Conservation (phyloP, 1,284 basidiomycete species). For the Schizophyllum amplum region DNA sequence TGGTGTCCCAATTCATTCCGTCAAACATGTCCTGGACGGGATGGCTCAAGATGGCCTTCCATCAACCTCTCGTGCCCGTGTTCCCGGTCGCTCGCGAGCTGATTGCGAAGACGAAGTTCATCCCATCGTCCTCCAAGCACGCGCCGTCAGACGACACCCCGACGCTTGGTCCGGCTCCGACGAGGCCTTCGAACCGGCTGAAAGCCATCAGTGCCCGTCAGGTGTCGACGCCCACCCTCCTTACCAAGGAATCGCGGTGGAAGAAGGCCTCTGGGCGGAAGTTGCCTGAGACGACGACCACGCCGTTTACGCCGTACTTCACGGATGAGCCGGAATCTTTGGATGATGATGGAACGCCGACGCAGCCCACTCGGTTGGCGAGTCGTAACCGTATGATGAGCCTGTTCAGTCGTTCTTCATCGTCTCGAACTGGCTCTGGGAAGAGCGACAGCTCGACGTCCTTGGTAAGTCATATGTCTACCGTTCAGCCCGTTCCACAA, state of each 20-base stretch:
- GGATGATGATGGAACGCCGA: slow-evolving; percentile 8
- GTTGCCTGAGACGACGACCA: slow-evolving; percentile 6
- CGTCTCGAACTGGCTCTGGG: background rate
- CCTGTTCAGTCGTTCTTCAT: slow-evolving; percentile 22
- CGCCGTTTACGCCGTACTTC: slow-evolving; percentile 14
- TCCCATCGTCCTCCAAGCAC: slow-evolving; percentile 34
- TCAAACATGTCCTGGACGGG: slow-evolving; percentile 70
- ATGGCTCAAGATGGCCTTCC: slow-evolving; percentile 77
- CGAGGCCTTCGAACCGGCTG: slow-evolving; percentile 4
- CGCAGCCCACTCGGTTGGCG: slow-evolving; percentile 11
- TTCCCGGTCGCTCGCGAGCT: slow-evolving; percentile 68
- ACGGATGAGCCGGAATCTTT: slow-evolving; percentile 26
- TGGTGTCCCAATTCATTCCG: slow-evolving; percentile 76
- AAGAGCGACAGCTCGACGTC: background rate
- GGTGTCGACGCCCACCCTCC: slow-evolving; percentile 9
- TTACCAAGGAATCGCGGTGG: slow-evolving; percentile 1
- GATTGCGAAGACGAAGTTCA: slow-evolving; percentile 67
- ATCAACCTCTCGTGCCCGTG: slow-evolving; percentile 66
- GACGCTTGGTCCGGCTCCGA: background rate
- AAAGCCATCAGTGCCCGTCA: slow-evolving; percentile 8
- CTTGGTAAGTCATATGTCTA: background rate
- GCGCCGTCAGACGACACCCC: slow-evolving; percentile 9
- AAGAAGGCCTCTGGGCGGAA: slow-evolving; percentile 15
- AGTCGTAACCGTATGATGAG: slow-evolving; percentile 30
- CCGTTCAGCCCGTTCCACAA: background rate